Base-by-base conservation (phyloP, 2,329 filamentous ascomycete species). In the Torrubiella hemipterigena region DNA sequence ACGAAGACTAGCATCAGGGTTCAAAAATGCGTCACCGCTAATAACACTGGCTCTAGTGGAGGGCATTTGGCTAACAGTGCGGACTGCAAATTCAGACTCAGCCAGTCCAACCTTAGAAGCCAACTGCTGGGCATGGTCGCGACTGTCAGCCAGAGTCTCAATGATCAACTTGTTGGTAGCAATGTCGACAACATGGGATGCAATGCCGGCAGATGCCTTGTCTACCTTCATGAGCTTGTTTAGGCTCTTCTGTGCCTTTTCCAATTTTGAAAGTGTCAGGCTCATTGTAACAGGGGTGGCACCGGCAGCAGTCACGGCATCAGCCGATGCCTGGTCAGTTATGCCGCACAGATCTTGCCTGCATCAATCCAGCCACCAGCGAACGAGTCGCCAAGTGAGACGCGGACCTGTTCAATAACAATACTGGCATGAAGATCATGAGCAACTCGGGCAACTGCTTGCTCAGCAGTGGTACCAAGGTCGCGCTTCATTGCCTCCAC, bases 401-500 rank as follows among this genome's bases (percentile, higher is more conserved):
- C 47, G 24, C 42, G 39, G 5, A 57, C 41, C 40, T 50, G 42
- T 35, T 56, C 49, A 30, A 58, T 56, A 44, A 58, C 39, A 16
- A 49, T 48, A 35, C 44, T 39, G 39, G 51, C 52, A 37, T 39
- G 36, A 40, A 52, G 38, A 41, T 58, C 55, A 15, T 50, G 49
- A 39, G 51, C 48, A 33, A 57, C 54, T 44, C 53, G 55, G 38
- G 48, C 49, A 38, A 46, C 49, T 18, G 54, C 55, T 41, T 54
- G 47, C 39, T 48, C 46, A 30, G 53, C 48, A 30, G 56, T 48
- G 13, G 57, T 48, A 14, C 54, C 55, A 31, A 58, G 41, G 45
- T 58, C 55, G 38, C 55, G 55, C 52, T 57, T 58, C 55, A 58
- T 58, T 42, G 55, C 55, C 37, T 48, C 52, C 33, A 58, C 46